Percentiles rank a stretch among this genome's conserved stretches.
phyloP scores from a whole-genome alignment of 768 basidiomycete species.

The Paxillus rubicundulus region DNA sequence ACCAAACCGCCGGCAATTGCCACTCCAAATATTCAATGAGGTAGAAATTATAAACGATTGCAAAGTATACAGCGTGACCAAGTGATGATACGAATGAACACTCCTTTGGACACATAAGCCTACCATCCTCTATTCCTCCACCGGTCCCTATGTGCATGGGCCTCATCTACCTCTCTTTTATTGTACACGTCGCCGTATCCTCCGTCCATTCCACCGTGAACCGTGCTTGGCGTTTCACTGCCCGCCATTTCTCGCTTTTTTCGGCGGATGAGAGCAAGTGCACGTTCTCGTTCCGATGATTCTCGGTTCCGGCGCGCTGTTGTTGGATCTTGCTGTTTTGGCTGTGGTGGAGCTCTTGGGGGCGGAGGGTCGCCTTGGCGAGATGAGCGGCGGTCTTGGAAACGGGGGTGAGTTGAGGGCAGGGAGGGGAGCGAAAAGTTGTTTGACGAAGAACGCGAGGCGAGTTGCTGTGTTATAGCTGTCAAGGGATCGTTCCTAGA shows the following conservation, averaged over 20 bases:
- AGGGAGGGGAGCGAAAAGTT: constrained; percentile 14
- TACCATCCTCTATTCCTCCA: constrained; percentile 33
- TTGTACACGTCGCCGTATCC: constrained; percentile 75
- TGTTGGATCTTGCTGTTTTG: constrained; percentile 40
- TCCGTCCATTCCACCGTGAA: constrained; percentile 43
- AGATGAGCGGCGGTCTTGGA: constrained; percentile 12
- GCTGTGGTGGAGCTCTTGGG: background rate
- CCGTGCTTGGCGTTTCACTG: constrained; percentile 70
- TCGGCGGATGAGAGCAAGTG: constrained; percentile 64
- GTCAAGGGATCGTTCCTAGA: constrained; percentile 69
- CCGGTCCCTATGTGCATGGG: constrained; percentile 48
- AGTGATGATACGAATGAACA: background rate
- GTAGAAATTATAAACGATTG: too few species aligned
- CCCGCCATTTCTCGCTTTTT: constrained; percentile 64
- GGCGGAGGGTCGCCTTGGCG: constrained; percentile 9
- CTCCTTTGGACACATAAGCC: background rate
- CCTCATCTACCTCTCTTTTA: constrained; percentile 67
- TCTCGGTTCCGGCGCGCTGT: constrained; percentile 68
- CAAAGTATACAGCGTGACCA: too few species aligned
- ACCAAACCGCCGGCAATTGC: too few species aligned
- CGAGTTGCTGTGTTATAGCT: constrained; percentile 65
- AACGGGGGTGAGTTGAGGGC: constrained; percentile 18
- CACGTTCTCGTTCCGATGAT: constrained; percentile 71
- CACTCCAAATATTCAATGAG: too few species aligned
- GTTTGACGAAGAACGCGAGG: constrained; percentile 36